These are phyloP conservation scores for Macaranga tanarius DNA, from an alignment of 441 rosid genomes.

Conservation along the genomic window DNA sequence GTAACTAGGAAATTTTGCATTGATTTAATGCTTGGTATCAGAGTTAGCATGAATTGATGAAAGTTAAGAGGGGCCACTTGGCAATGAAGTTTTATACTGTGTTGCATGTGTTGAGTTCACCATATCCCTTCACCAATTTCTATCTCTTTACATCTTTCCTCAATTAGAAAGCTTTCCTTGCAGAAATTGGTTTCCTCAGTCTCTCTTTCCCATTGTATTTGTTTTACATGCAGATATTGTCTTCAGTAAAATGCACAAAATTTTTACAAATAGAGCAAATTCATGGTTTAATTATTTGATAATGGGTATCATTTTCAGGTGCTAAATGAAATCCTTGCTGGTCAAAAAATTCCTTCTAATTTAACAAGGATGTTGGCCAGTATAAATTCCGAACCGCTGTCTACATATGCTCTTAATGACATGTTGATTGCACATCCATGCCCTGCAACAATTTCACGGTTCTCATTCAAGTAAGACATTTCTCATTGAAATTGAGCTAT, in stretches of 20 bases:
- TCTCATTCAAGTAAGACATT: constrained; percentile 70
- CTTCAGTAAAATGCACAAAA: not conserved
- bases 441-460: constrained; percentile 80
- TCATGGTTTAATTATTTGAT: not conserved
- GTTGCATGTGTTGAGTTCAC: not conserved
- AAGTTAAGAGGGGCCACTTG: not conserved
- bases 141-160: too few relatives aligned
- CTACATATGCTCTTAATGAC: constrained; percentile 73
- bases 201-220: too few relatives aligned
- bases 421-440: constrained; percentile 74
- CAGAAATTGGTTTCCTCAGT: not conserved
- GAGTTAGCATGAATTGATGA: not conserved
- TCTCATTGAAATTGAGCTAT: not conserved
- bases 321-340: constrained; percentile 65
- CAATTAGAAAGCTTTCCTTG: not conserved
- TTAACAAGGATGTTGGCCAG: constrained; percentile 57
- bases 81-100: not conserved
- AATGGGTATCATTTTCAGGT: constrained; percentile 42
- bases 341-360: constrained; percentile 45
- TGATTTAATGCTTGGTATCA: not conserved
- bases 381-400: constrained; percentile 56
- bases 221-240: not conserved
- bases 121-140: not conserved
- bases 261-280: constrained; percentile 3
- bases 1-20: not conserved